Evolutionary conservation across 371 early-diverging fungal genomes (phyloP), one percentile per base, ranked within the genome.

Genomic region (Mortierella sp.): DNA sequence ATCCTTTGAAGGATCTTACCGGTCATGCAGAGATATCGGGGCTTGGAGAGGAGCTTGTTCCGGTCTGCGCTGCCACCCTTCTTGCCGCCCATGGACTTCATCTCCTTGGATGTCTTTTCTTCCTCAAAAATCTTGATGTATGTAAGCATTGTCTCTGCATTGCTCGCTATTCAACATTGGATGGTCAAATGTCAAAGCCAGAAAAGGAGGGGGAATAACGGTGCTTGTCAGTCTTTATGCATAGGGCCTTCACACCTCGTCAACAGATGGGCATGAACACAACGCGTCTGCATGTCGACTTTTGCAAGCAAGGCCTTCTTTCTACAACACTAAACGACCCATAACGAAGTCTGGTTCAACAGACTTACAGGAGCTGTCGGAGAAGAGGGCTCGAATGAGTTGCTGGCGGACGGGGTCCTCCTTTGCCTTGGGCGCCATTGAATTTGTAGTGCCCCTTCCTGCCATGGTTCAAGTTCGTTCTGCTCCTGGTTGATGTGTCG

Each of bases 321-420:
- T 50, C 50, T 46, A 46, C 9, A 13, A 46, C n/a, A n/a, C n/a
- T 40, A 2, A 40, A 16, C 16, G 50, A 50, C 50, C 50, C 11
- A 50, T 16, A 50, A 14, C 13, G 0, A 50, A 13, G 50, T 16
- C 16, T 50, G 6, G 50, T 57, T 28, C 14, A 8, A 16, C 21
- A 31, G 8, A 72, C 82, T 77, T 69, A 86, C 86, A 86, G n/a
- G 86, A 72, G 69, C 72, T 81, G 53, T 86, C 86, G 14, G 86
- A 79, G 69, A 86, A 86, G 9, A 86, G 73, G 4, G 82, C 86
- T 54, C 82, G 79, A 19, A 81, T 75, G 31, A 86, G 50, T 59
- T 86, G 86, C n/a, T 86, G 86, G 54, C 86, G 57, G 21, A 86
- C 86, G 24, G 86, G 86, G 72, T 86, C 86, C 10, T 86, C 86